phyloP scores from a whole-genome alignment of 148 eudicot species.

The Linanthus parryae region DNA sequence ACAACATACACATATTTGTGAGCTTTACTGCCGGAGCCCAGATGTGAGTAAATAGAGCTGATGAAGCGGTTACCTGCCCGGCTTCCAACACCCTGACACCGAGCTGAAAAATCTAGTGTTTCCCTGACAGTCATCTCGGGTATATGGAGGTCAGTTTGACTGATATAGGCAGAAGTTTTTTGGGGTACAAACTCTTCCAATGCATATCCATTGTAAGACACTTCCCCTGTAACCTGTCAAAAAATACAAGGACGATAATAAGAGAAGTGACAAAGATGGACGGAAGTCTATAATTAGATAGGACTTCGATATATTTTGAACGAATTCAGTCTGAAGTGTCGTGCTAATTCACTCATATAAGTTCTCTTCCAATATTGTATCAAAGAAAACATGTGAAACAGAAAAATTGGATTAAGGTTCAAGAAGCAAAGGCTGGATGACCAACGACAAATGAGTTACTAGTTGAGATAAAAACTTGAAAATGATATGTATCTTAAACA shows the following conservation, averaged over 20 bases:
- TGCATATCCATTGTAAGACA: slow-evolving; percentile 63
- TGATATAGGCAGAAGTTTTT: slow-evolving; percentile 67
- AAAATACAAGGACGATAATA: no score
- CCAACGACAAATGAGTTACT: background rate
- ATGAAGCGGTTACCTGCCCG: slow-evolving; percentile 83
- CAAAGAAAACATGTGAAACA: no score
- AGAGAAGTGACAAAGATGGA: no score
- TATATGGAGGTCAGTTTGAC: slow-evolving; percentile 69
- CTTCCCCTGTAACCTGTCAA: slow-evolving; percentile 50
- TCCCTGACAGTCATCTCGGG: slow-evolving; percentile 82
- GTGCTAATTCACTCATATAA: no score
- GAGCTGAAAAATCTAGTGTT: slow-evolving; percentile 68
- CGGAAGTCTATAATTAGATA: no score
- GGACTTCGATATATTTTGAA: no score
- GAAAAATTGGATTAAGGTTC: no score
- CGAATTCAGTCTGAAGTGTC: no score
- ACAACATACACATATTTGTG: background rate
- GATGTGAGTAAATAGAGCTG: no score
- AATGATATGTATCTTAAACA: background rate
- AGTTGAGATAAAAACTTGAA: background rate
- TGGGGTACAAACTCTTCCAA: slow-evolving; percentile 62
- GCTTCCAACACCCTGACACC: slow-evolving; percentile 72
- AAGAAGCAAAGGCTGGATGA: no score
- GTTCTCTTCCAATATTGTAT: no score
- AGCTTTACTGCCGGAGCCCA: no score